Evolutionary conservation across 2,329 filamentous ascomycete genomes (phyloP).

Genomic region (Calonectria pteridis): DNA sequence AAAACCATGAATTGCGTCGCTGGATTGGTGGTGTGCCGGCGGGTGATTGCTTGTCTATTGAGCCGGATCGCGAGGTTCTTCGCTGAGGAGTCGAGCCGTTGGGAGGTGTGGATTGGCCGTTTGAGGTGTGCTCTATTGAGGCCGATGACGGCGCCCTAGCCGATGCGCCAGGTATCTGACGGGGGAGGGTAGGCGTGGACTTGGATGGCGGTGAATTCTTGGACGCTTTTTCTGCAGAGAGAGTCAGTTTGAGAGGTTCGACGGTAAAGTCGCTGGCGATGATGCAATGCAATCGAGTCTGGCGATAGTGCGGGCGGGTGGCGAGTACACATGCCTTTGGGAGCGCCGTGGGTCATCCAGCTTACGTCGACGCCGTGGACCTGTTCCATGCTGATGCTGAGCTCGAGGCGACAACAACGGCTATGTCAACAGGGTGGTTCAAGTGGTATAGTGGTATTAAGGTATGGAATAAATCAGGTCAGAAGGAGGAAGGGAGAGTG

Average conservation of each 20-base stretch:
- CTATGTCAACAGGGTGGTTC: constrained; percentile 18
- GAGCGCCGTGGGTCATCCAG: constrained; percentile 86
- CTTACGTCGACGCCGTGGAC: constrained; percentile 88
- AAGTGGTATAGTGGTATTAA: background rate
- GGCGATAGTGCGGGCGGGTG: constrained; percentile 33
- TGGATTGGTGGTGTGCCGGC: constrained; percentile 53
- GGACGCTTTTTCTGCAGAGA: constrained; percentile 45
- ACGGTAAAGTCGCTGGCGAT: background rate
- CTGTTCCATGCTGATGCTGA: constrained; percentile 74
- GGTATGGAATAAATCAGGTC: constrained; percentile 2
- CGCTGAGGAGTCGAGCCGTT: constrained; percentile 42
- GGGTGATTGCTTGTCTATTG: constrained; percentile 50
- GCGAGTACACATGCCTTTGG: constrained; percentile 74
- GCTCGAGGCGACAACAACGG: constrained; percentile 22
- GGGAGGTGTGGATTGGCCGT: constrained; percentile 39
- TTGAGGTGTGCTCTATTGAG: constrained; percentile 34
- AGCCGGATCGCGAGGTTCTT: constrained; percentile 50
- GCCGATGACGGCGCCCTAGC: constrained; percentile 45
- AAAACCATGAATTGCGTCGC: constrained; percentile 89
- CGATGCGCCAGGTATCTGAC: constrained; percentile 48
- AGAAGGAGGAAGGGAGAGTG: background rate
- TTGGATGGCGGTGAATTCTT: constrained; percentile 47
- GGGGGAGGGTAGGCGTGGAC: constrained; percentile 47
- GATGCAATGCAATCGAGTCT: constrained; percentile 30
- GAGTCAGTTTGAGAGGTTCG: constrained; percentile 24